These are phyloP conservation scores for Boletus sensibilis DNA, from an alignment of 768 basidiomycete species.

Conservation along the genomic window DNA sequence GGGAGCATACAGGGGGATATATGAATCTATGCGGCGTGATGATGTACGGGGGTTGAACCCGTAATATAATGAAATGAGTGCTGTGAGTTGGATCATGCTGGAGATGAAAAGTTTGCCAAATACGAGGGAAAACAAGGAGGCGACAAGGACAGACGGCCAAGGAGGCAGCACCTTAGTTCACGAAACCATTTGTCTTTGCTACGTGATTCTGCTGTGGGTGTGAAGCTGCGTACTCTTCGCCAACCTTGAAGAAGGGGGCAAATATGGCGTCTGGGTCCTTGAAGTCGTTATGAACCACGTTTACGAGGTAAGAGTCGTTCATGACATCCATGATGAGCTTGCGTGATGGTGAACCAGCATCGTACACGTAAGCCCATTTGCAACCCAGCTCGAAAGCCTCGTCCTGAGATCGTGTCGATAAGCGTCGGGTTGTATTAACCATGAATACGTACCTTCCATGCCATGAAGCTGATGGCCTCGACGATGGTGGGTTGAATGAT, in stretches of 20 bases:
- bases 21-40: slow-evolving; percentile 24
- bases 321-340: slow-evolving; percentile 76
- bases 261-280: slow-evolving; percentile 83
- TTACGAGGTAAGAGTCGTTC: slow-evolving; percentile 83
- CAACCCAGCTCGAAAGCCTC: slow-evolving; percentile 91
- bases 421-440: not conserved
- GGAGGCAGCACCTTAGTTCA: slow-evolving; percentile 17
- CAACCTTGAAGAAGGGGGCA: slow-evolving; percentile 77
- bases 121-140: not conserved
- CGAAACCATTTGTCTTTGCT: slow-evolving; percentile 40
- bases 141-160: not conserved
- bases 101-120: not conserved
- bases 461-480: slow-evolving; percentile 97
- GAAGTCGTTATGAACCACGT: slow-evolving; percentile 97
- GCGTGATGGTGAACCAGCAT: slow-evolving; percentile 68
- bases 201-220: slow-evolving; percentile 31
- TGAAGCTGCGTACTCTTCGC: slow-evolving; percentile 53
- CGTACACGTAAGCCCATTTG: slow-evolving; percentile 90
- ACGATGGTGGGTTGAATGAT: slow-evolving; percentile 95
- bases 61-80: slow-evolving; percentile 41
- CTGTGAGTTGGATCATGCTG: slow-evolving; percentile 32
- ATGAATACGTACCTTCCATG: slow-evolving; percentile 75
- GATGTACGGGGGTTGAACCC: slow-evolving; percentile 87
- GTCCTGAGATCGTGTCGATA: slow-evolving; percentile 51
- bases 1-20: slow-evolving; percentile 21